phyloP scores from a whole-genome alignment of 1,284 basidiomycete genomes.

The Apiotrichum sp. region DNA sequence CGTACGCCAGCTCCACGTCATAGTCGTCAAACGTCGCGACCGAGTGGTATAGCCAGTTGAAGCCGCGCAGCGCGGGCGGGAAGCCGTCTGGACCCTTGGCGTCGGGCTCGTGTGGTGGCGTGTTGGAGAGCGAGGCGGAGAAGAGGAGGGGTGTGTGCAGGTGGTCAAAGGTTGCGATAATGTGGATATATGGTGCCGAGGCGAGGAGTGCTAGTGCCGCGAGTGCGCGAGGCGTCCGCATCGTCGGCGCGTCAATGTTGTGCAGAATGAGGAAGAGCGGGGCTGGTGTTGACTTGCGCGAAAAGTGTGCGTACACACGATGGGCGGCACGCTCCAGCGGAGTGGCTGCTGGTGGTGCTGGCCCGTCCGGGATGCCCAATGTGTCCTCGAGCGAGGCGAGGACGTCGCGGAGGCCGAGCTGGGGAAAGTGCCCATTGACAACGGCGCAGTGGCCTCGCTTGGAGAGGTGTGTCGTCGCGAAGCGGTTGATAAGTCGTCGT shows the following conservation, averaged over 20 bases:
- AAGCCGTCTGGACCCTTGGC: conserved; percentile 13
- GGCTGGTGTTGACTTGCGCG: conserved; percentile 18
- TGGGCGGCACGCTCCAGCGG: conserved; percentile 58
- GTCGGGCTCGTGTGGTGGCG: conserved; percentile 22
- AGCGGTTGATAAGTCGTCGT: conserved; percentile 62
- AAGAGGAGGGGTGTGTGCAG: conserved; percentile 72
- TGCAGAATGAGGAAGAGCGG: conserved; percentile 73
- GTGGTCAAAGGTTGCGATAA: conserved; percentile 78
- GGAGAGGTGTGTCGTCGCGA: conserved; percentile 57
- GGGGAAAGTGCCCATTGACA: conserved; percentile 71
- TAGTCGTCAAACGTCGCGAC: conserved; percentile 74
- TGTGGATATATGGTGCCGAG: conserved; percentile 63
- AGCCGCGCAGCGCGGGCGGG: conserved; percentile 50
- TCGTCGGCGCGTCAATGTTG: conserved; percentile 70
- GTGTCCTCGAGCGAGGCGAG: conserved; percentile 57
- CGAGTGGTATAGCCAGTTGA: conserved; percentile 83
- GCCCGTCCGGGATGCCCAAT: conserved; percentile 41
- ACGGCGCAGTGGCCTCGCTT: conserved; percentile 65
- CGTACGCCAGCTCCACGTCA: conserved; percentile 62
- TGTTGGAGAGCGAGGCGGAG: conserved; percentile 35
- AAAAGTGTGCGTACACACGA: conserved; percentile 60
- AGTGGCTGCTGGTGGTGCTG: conserved; percentile 32
- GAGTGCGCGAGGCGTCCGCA: conserved; percentile 57
- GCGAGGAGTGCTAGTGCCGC: conserved; percentile 64
- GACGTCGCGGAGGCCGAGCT: conserved; percentile 63